These are phyloP conservation scores for Tuber aestivum DNA, from an alignment of 495 filamentous ascomycete species.

Conservation along the genomic window DNA sequence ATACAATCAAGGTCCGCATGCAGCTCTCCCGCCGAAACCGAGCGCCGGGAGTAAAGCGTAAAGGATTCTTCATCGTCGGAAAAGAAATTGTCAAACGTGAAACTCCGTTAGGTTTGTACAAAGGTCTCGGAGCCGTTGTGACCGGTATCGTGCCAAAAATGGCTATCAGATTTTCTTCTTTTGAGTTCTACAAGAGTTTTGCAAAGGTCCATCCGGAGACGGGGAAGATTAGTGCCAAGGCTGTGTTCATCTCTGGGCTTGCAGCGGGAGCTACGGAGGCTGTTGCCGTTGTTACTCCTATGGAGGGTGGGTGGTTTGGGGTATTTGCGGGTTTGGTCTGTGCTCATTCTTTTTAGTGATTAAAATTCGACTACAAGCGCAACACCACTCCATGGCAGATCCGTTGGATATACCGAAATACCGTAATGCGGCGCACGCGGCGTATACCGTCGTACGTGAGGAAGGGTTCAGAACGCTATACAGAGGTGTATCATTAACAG, in stretches of 20 bases:
- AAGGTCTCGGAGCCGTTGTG: constrained; percentile 89
- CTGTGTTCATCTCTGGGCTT: constrained; percentile 84
- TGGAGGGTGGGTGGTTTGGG: constrained; percentile 54
- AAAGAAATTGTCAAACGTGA: constrained; percentile 80
- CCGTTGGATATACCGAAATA: constrained; percentile 51
- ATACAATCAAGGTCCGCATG: constrained; percentile 81
- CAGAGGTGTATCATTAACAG: constrained; percentile 87
- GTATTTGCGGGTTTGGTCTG: neutral
- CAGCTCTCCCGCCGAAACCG: constrained; percentile 85
- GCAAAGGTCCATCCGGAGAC: constrained; percentile 48
- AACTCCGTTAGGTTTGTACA: constrained; percentile 88
- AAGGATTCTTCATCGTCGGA: constrained; percentile 84
- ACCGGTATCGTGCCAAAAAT: constrained; percentile 99
- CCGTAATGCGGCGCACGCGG: constrained; percentile 91
- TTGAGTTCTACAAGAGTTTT: constrained; percentile 79
- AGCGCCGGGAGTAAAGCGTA: constrained; percentile 74
- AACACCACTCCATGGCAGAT: constrained; percentile 66
- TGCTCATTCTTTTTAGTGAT: constrained; percentile 52
- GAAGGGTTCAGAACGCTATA: constrained; percentile 84
- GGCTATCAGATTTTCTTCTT: constrained; percentile 98
- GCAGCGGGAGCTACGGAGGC: constrained; percentile 92
- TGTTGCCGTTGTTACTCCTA: constrained; percentile 90
- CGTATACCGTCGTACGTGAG: constrained; percentile 85
- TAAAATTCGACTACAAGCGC: constrained; percentile 95
- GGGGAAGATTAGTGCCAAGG: constrained; percentile 61